phyloP scores from a whole-genome alignment of 257 asterid species.

The Fraxinus anomala region DNA sequence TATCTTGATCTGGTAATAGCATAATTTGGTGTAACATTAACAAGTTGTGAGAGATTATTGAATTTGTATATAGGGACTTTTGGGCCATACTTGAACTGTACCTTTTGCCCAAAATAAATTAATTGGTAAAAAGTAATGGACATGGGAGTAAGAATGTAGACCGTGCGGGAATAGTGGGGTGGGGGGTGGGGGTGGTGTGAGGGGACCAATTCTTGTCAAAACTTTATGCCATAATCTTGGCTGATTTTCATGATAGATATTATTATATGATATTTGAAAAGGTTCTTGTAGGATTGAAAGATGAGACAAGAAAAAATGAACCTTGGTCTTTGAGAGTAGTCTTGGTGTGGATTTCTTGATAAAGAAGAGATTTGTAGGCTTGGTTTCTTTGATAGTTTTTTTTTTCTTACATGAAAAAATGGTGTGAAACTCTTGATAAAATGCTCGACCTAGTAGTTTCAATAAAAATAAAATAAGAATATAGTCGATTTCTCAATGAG shows the following conservation, averaged over 20 bases:
- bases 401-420: no score
- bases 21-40: neutral
- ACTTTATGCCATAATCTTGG: neutral
- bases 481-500: no score
- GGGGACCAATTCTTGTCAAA: neutral
- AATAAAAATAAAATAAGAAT: no score
- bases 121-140: neutral
- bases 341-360: no score
- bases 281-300: no score
- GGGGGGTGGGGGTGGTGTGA: neutral
- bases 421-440: no score
- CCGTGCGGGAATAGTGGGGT: neutral
- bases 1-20: conserved; percentile 25
- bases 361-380: no score
- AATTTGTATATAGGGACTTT: neutral
- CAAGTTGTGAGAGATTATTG: neutral
- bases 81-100: conserved; percentile 29
- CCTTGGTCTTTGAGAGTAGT: no score
- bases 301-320: no score
- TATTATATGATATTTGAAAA: neutral
- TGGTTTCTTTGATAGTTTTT: no score
- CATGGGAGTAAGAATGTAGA: neutral
- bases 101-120: conserved; percentile 21
- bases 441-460: no score
- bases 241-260: neutral